These are phyloP conservation scores for Boletus subparvulus DNA, from an alignment of 768 basidiomycete genomes.

Conservation along the genomic window DNA sequence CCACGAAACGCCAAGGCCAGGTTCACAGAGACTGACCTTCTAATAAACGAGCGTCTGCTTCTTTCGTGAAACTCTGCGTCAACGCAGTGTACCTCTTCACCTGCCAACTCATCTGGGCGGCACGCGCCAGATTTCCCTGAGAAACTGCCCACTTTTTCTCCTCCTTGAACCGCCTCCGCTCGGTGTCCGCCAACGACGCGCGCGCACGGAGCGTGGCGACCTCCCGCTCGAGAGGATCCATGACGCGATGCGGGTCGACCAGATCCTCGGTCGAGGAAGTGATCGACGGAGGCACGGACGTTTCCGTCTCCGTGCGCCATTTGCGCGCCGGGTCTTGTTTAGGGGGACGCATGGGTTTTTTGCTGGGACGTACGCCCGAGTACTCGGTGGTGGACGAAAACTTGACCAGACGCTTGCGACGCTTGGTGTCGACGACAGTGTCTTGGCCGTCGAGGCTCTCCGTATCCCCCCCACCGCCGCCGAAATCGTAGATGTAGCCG, in stretches of 20 bases:
- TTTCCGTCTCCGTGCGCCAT: constrained; percentile 37
- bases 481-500: constrained; percentile 34
- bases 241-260: constrained; percentile 54
- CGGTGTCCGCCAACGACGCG: constrained; percentile 79
- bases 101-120: constrained; percentile 80
- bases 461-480: constrained; percentile 5
- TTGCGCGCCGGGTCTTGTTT: constrained; percentile 30
- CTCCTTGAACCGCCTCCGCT: constrained; percentile 79
- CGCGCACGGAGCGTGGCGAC: constrained; percentile 73
- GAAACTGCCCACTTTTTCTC: constrained; percentile 86
- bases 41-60: constrained; percentile 68
- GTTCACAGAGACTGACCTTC: constrained; percentile 46
- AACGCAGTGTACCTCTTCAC: constrained; percentile 77
- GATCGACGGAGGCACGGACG: constrained; percentile 52
- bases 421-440: constrained; percentile 16
- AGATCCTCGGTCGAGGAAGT: constrained; percentile 65
- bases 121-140: constrained; percentile 72
- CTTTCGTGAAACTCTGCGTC: constrained; percentile 76
- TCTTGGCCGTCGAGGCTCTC: constrained; percentile 20
- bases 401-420: constrained; percentile 47
- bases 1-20: neutral
- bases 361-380: constrained; percentile 17
- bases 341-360: constrained; percentile 27
- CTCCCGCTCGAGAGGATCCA: constrained; percentile 70
- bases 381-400: constrained; percentile 44